Evolutionary conservation across 2,329 filamentous ascomycete genomes (phyloP), one percentile per base, ranked within the genome.

Genomic region (Aspergillus piperis): DNA sequence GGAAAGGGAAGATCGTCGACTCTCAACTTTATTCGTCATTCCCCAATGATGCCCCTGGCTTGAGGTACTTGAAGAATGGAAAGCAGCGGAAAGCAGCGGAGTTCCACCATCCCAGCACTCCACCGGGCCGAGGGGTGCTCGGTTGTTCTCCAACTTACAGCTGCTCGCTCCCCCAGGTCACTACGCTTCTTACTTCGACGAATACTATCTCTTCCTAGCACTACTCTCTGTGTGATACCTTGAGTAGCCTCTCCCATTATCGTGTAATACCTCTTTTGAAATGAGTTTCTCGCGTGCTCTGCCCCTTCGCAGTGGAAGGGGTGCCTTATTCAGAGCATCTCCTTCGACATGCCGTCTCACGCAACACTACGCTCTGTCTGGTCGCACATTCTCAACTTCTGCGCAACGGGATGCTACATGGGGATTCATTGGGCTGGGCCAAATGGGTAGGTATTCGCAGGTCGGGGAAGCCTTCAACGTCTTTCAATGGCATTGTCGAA

Each of bases 361-460:
- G 17, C 60, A 32, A 30, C 49, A 30, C 2, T 25, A 50, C 32
- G n/a, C 30, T 19, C 59, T 47, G 7, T 38, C 54, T 3, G 49
- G 54, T 13, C 66, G 77, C 59, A 65, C 71, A 30, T 85, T 86
- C 65, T 83, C 83, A 25, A 77, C 74, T 5, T 81, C 81, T 6
- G 50, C 70, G n/a, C 69, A 67, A 27, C 76, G 76, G 54, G 75
- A 80, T 68, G 79, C 80, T 62, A 81, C 81, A 67, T 87, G 82
- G 80, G 84, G 84, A 0, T 87, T 87, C 67, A 82, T 87, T 60
- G 84, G 84, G 13, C 73, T 87, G 48, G 84, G 84, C 13, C 82
- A 84, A 71, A 87, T 87, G 84, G 84, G 84, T 85, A 77, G 47
- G 79, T 76, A 7, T 38, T 13, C 2, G 8, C 5, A 11, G 8